Base-by-base conservation (phyloP, 1,284 basidiomycete species). In the Cryptococcus sp. region DNA sequence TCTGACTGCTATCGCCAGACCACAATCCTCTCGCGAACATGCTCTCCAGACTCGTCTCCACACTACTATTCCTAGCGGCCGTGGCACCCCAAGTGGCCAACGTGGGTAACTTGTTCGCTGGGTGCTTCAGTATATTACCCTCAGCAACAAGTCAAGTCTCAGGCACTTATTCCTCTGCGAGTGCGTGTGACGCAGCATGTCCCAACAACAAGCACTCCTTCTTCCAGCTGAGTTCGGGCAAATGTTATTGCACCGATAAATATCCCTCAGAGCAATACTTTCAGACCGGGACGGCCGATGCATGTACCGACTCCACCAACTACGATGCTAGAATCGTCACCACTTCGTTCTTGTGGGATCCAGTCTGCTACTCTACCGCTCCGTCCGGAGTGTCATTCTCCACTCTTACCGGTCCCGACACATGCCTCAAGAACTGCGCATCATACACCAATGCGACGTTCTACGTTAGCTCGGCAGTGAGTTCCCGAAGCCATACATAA, bases 171-270 rank as follows among this genome's bases (percentile, higher is more conserved):
- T 11, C 42, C 42, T 45, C 42, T n/a, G 42, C 42, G 11, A 45
- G 42, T 22, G 11, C 16, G 16, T 45, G 42, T 13, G 42, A 45
- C 16, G n/a, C 22, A 8, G 42, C 42, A 10, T 45, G 42, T 45
- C 42, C 42, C 42, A 45, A 45, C 16, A 45, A 45, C 42, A 45
- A 45, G 42, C 42, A 45, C 22, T 45, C 42, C 8, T 45, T 45
- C 16, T 45, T 10, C 22, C 42, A 45, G 42, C 42, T 15, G 22
- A 19, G n/a, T 22, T 19, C 42, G 6, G 42, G 42, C 42, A 19
- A 8, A 1, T 45, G 42, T 22, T 45, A 45, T 22, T 45, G 42
- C 15, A 45, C 42, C 42, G 42, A 45, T 15, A 45, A 45, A 15
- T 45, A 45, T 22, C 42, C 42, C 6, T 45, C 42, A 19, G 42